Base-by-base conservation (phyloP, 2,329 filamentous ascomycete genomes). In the Fusarium sp. region DNA sequence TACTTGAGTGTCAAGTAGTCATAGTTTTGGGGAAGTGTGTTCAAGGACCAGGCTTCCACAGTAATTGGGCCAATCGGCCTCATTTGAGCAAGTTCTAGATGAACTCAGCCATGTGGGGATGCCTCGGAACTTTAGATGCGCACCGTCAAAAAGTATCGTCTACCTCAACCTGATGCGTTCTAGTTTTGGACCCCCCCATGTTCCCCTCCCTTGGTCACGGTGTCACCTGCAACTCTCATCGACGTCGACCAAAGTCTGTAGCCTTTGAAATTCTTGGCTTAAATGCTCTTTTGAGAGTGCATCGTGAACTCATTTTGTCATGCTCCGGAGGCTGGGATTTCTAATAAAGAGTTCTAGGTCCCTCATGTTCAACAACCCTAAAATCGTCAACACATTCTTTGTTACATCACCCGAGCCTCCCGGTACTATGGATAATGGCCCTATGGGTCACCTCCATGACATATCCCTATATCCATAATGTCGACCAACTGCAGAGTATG, bases 161-260 rank as follows among this genome's bases (percentile, higher is more conserved):
- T 71, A 69, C 56, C 45, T 65, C 45, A 20, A 34, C 59, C 38
- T 58, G n/a, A 49, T 56, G 54, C 33, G 43, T 46, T 66, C 53
- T 60, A 54, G 49, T 58, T 49, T 48, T 54, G 39, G 39, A 31
- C 24, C 22, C 43, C 68, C 58, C 58, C 58, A 61, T 66, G 49
- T 55, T 69, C 54, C 62, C 71, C 71, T 58, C 67, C 56, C 52
- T 66, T 39, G 54, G 65, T 64, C 49, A 53, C 52, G 28, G 34
- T 63, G 71, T 73, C 72, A 73, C 71, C 72, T 73, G 72, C 71
- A 71, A 64, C 71, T 63, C 48, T 66, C 57, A 63, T 63, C 66
- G 67, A 69, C 67, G 67, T 69, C 67, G 67, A 70, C 66, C 67
- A 69, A 51, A 69, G 50, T 44, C 26, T 57, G 54, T 54, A 50